These are phyloP conservation scores for Blastobotrys malaysiensis DNA, from an alignment of 1,139 yeast species.

Conservation along the genomic window DNA sequence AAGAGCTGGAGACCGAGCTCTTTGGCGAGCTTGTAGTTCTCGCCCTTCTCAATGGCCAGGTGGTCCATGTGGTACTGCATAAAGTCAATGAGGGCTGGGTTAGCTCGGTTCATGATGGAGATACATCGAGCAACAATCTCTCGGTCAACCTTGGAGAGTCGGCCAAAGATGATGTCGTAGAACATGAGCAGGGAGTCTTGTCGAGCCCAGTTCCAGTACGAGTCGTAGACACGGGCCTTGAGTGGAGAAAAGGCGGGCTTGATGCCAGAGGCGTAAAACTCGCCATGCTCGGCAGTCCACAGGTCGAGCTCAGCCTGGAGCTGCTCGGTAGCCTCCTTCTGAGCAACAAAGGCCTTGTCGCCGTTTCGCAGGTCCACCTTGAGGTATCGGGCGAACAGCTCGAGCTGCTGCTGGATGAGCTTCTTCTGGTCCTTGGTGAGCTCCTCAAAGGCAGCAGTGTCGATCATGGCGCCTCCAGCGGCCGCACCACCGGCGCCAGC, in stretches of 20 bases:
- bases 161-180: slow-evolving; percentile 93
- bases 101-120: slow-evolving; percentile 95
- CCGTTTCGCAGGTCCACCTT: slow-evolving; percentile 89
- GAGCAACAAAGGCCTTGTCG: slow-evolving; percentile 77
- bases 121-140: slow-evolving; percentile 96
- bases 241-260: slow-evolving; percentile 83
- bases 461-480: slow-evolving; percentile 84
- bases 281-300: slow-evolving; percentile 95
- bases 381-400: slow-evolving; percentile 89
- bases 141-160: slow-evolving; percentile 82
- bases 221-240: slow-evolving; percentile 94
- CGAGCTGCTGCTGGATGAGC: slow-evolving; percentile 92
- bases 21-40: slow-evolving; percentile 80
- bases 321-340: slow-evolving; percentile 77
- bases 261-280: slow-evolving; percentile 86
- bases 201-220: slow-evolving; percentile 99
- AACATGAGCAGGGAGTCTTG: slow-evolving; percentile 93
- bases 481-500: slow-evolving; percentile 48
- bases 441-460: slow-evolving; percentile 94
- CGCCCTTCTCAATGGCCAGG: slow-evolving; percentile 85
- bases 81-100: slow-evolving; percentile 86
- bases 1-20: slow-evolving; percentile 87
- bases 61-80: slow-evolving; percentile 97
- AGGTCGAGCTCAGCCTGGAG: slow-evolving; percentile 87
- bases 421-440: slow-evolving; percentile 83